Evolutionary conservation across 805 yeast species (phyloP), one percentile per base, ranked within the genome.

Genomic region (Yamadazyma insecticola): DNA sequence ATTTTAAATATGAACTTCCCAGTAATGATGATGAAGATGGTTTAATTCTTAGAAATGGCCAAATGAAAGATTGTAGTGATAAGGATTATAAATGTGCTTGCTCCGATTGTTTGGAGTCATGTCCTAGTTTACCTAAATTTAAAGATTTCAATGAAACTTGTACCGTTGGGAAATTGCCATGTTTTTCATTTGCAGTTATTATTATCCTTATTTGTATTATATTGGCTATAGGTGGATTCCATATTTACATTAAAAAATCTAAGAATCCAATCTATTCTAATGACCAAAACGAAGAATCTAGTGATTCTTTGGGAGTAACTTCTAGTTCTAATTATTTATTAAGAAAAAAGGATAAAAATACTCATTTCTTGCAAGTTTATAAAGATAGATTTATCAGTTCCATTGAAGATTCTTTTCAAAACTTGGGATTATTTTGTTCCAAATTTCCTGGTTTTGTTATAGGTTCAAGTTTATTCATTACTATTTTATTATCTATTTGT

Each of bases 91-190:
- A 73, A 42, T 88, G 96, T 58, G 84, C 97, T 0, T 90, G 98
- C 50, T 71, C 95, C 0, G 98, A 90, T 56, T 90, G 98, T 55
- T 76, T 82, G 0, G 63, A 53, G 1, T 72, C 88, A 1, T 90
- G 98, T 49, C 97, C 97, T 0, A 49, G 41, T 0, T 64, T 90
- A 14, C 76, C 76, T 0, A 59, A 61, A 0, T 51, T 81, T 22
- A 48, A 55, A 6, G 53, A 59, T 2, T 51, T 47, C 22, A 44
- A 52, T 2, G 50, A 55, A 0, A 36, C 40, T 4, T 84, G 96
- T 52, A 57, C 49, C 19, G 66, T 87, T 2, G 84, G 81, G 0
- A 53, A 59, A 0, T 24, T 89, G 1, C 86, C 89, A 0, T 89
- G 95, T 49, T 76, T 81, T 41, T 81, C 95, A 1, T 70, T 85